Evolutionary conservation across 257 asterid species (phyloP).

Genomic region (Capsicum rhomboideum): DNA sequence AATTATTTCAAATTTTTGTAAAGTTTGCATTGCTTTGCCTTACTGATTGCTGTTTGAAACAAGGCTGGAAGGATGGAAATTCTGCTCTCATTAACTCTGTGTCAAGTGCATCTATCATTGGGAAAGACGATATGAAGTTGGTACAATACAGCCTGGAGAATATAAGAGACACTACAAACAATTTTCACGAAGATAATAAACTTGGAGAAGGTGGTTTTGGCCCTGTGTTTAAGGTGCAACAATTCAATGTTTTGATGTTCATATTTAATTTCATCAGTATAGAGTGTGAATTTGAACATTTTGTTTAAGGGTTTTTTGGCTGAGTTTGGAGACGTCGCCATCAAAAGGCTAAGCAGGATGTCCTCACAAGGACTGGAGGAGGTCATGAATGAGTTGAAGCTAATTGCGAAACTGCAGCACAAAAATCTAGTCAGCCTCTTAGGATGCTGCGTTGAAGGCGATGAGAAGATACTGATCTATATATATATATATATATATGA

Average conservation of each 20-base stretch:
- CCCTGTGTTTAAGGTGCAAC: constrained; percentile 3
- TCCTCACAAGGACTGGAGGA: constrained; percentile 14
- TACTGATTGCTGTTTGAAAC: background rate
- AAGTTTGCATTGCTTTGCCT: background rate
- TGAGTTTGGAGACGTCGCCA: background rate
- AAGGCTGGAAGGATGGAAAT: background rate
- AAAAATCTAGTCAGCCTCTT: background rate
- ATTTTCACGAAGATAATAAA: background rate
- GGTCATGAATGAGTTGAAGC: constrained; percentile 10
- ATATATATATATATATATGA: no score
- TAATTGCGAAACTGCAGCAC: background rate
- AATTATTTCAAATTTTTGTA: background rate
- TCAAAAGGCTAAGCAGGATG: background rate
- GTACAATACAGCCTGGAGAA: background rate
- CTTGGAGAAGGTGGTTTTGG: constrained; percentile 11
- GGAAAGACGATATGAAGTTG: background rate
- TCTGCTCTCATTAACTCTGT: background rate
- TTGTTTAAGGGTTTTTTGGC: background rate
- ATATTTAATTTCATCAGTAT: background rate
- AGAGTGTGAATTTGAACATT: background rate
- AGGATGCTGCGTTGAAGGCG: background rate
- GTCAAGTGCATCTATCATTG: background rate
- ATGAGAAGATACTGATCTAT: background rate
- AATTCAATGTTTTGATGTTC: background rate
- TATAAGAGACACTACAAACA: background rate